Evolutionary conservation across 805 yeast genomes (phyloP), one percentile per base, ranked within the genome.

Genomic region (Kuraishia hungarica): DNA sequence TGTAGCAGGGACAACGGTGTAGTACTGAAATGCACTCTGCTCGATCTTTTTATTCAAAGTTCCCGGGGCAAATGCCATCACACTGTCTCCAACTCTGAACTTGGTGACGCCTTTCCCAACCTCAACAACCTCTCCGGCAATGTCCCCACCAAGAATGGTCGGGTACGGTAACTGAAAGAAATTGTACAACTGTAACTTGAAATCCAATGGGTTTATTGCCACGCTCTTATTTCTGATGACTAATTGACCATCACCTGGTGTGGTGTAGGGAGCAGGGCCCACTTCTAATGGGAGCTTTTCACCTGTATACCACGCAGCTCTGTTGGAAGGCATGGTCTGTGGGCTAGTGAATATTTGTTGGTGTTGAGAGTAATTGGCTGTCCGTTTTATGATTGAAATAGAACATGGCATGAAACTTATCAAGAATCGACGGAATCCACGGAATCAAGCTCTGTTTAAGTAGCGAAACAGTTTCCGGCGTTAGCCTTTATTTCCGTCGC

Each of bases 81-180:
- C 59, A 15, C 57, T 19, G 22, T 58, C 59, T 24, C 61, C 61
- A 19, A 51, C 46, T 47, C 53, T 55, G 26, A 58, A 53, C 17
- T 48, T 28, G 17, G 39, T 48, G 22, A 57, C 59, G 17, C 50
- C 48, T 4, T 52, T 2, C 1, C 59, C 59, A 23, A 58, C 52
- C 21, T 55, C 52, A 26, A 48, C 56, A 21, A 56, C 49, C 26
- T 24, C 53, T 5, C 60, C 60, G 11, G 60, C 57, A 4, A 51
- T 46, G 50, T 58, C 58, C 2, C 15, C 2, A 5, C 60, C 60
- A 5, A 47, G 11, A 13, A 57, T 35, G 46, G 20, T 26, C 54
- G 51, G 51, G 7, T n/a, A 21, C 6, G 22, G 22, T 39, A 50
- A 23, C 23, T 28, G 22, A n/a, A 26, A 26, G 17, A 28, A 28